Conservation (phyloP, 176 grass and related monocot species). For the Otatea glauca region DNA sequence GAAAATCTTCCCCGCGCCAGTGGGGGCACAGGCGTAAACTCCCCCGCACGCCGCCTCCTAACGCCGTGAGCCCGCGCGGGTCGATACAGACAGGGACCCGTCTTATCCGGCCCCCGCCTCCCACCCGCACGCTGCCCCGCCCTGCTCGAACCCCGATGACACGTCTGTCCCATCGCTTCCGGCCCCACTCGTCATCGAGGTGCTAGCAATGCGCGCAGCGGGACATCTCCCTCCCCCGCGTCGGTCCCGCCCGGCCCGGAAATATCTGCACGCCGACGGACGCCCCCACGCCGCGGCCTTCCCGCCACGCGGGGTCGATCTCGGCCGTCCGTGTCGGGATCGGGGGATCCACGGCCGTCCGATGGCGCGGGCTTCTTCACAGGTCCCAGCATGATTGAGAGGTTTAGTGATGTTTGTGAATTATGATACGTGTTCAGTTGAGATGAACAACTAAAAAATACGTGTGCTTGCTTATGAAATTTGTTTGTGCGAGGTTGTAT, state of each 20-base stretch:
- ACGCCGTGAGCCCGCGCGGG: neutral
- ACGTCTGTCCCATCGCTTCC: accelerated
- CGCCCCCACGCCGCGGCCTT: neutral
- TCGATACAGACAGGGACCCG: neutral
- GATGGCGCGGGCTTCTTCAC: neutral
- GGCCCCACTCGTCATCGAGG: neutral
- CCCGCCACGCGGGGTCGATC: neutral
- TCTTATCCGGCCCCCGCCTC: conserved; percentile 11
- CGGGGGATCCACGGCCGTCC: neutral
- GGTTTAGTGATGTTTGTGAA: no score
- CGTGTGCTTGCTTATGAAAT: no score
- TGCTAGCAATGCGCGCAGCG: accelerated
- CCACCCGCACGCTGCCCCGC: accelerated
- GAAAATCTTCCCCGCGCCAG: no score
- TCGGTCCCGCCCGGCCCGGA: neutral
- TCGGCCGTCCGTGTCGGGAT: neutral
- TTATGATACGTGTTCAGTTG: no score
- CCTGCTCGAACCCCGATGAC: neutral
- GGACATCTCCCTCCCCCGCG: neutral
- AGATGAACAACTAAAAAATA: no score
- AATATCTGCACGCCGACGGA: conserved; percentile 37
- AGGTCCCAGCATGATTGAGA: neutral
- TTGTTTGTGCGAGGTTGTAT: neutral
- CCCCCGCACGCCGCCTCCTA: neutral
- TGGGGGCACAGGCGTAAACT: conserved; percentile 3